These are phyloP conservation scores for Ganoderma resinaceum DNA, from an alignment of 1,284 basidiomycete species.

Conservation along the genomic window DNA sequence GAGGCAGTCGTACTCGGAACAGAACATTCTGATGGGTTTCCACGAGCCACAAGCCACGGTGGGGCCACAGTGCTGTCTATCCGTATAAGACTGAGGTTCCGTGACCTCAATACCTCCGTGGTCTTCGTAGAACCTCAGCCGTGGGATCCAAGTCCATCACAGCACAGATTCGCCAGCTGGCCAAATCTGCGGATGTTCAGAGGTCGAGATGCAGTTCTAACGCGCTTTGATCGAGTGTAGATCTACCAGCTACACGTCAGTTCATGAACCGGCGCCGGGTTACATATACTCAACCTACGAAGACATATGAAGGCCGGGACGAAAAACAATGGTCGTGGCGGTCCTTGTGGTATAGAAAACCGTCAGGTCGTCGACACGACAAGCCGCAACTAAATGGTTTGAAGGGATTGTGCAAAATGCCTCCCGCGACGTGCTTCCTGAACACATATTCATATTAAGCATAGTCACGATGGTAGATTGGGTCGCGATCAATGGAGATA, in stretches of 20 bases:
- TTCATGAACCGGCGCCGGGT: background rate
- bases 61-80: background rate
- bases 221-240: background rate
- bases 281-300: background rate
- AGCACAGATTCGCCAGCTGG: background rate
- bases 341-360: background rate
- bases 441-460: slow-evolving; percentile 2
- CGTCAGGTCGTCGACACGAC: background rate
- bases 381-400: background rate
- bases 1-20: background rate
- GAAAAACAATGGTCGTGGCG: background rate
- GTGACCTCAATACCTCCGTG: background rate
- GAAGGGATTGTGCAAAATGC: background rate
- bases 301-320: background rate
- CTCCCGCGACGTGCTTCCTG: background rate
- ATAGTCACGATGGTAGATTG: background rate
- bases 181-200: background rate
- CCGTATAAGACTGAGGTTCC: background rate
- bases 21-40: background rate
- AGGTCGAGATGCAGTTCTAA: background rate
- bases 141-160: background rate
- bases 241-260: slow-evolving; percentile 6
- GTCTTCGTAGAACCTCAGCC: background rate
- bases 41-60: background rate
- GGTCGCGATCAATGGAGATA: background rate